Percentiles rank a stretch among this genome's conserved stretches.
These are phyloP conservation scores for Azolla pinnata DNA, from an alignment of 75 land plant genomes.

Conservation along the genomic window DNA sequence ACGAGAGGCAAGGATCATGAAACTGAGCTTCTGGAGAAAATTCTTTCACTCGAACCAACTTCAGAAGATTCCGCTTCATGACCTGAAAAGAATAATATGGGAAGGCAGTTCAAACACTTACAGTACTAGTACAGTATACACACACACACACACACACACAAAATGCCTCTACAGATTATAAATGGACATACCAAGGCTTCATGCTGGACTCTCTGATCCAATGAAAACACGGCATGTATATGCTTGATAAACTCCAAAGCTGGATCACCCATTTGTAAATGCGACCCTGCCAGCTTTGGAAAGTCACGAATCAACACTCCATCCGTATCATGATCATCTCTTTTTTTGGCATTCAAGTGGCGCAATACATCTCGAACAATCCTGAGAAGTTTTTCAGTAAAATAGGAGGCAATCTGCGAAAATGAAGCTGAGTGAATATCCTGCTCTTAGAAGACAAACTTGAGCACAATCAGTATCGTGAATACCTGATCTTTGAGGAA, in stretches of 20 bases:
- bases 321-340: constrained; percentile 28
- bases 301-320: constrained; percentile 15
- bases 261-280: constrained; percentile 47
- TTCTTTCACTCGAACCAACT: constrained; percentile 64
- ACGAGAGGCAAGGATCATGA: constrained; percentile 54
- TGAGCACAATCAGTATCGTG: no score
- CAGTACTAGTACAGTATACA: not conserved
- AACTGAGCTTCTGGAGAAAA: constrained; percentile 92
- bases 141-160: not conserved
- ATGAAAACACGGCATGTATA: constrained; percentile 74
- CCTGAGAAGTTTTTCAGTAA: constrained; percentile 63
- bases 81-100: constrained; percentile 45
- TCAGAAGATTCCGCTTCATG: constrained; percentile 81
- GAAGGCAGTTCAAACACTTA: no score
- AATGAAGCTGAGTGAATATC: not conserved
- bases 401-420: constrained; percentile 73
- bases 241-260: constrained; percentile 92
- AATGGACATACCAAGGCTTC: constrained; percentile 57
- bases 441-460: not conserved
- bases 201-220: constrained; percentile 90
- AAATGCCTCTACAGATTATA: not conserved
- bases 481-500: constrained; percentile 70
- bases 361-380: constrained; percentile 58
- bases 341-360: constrained; percentile 40
- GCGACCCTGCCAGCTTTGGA: constrained; percentile 32